Conservation (phyloP, 176 grass and related monocot species). For the Chrysopogon serrulatus region DNA sequence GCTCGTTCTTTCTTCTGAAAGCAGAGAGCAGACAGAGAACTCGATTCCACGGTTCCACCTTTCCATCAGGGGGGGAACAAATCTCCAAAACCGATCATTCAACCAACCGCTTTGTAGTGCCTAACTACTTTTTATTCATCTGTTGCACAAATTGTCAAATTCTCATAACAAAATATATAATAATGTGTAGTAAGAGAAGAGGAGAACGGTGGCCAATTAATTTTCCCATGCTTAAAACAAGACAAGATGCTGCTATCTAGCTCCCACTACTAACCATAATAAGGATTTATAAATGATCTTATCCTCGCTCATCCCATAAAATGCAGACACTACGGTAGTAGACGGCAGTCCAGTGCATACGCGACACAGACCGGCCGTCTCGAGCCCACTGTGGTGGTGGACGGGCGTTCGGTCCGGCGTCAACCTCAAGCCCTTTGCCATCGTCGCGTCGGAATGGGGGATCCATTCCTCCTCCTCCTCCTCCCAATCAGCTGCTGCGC, state of each 20-base stretch:
- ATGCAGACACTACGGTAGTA: background rate
- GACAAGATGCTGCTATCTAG: too few relatives aligned
- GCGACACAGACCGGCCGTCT: background rate
- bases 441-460: conserved; percentile 13
- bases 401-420: conserved; percentile 34
- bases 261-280: background rate
- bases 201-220: background rate
- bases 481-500: background rate
- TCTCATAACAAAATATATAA: too few relatives aligned
- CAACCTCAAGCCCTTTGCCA: conserved; percentile 11
- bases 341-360: background rate
- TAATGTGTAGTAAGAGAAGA: background rate
- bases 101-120: background rate
- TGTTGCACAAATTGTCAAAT: background rate
- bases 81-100: background rate
- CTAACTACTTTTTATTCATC: background rate
- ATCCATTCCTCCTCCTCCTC: background rate
- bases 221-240: background rate
- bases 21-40: background rate
- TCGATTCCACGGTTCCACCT: background rate
- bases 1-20: background rate
- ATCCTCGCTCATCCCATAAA: background rate
- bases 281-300: background rate
- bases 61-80: background rate
- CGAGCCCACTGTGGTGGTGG: background rate